These are phyloP conservation scores for Vitis hybrid DNA, from an alignment of 177 flowering plant genomes.

Conservation along the genomic window DNA sequence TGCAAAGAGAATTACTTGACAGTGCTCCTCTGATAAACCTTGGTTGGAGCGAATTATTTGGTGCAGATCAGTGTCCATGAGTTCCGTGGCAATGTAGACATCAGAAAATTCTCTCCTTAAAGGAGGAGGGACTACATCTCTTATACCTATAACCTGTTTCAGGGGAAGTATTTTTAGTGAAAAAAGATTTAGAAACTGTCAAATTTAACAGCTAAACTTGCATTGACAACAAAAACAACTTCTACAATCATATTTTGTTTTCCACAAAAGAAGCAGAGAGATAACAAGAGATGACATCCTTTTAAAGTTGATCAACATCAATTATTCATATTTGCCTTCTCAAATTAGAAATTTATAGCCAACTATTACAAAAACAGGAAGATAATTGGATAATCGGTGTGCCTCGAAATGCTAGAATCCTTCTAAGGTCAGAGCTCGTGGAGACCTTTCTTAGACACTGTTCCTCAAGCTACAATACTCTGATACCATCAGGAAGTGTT, in stretches of 20 bases:
- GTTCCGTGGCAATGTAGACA: slow-evolving; percentile 85
- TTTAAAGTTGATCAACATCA: too few species aligned
- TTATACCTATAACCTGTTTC: slow-evolving; percentile 65
- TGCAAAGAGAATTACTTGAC: slow-evolving; percentile 57
- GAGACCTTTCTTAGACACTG: too few species aligned
- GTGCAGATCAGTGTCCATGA: slow-evolving; percentile 98
- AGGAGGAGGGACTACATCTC: slow-evolving; percentile 94
- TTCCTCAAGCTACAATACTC: too few species aligned
- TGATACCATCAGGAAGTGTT: too few species aligned
- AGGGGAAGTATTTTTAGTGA: not conserved
- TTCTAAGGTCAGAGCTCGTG: too few species aligned
- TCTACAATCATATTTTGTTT: too few species aligned
- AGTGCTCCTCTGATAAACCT: slow-evolving; percentile 83
- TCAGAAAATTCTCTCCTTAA: slow-evolving; percentile 69
- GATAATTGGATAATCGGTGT: not conserved
- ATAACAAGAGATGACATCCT: too few species aligned
- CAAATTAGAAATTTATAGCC: too few species aligned
- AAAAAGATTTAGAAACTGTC: not conserved
- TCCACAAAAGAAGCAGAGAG: too few species aligned
- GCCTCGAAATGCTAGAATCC: too few species aligned
- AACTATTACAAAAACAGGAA: too few species aligned
- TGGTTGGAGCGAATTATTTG: slow-evolving; percentile 93
- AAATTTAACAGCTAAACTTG: not conserved
- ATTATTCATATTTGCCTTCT: too few species aligned
- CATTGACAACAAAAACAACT: not conserved